Conservation (phyloP, 768 basidiomycete genomes). For the Lepiota brunneoincarnata region DNA sequence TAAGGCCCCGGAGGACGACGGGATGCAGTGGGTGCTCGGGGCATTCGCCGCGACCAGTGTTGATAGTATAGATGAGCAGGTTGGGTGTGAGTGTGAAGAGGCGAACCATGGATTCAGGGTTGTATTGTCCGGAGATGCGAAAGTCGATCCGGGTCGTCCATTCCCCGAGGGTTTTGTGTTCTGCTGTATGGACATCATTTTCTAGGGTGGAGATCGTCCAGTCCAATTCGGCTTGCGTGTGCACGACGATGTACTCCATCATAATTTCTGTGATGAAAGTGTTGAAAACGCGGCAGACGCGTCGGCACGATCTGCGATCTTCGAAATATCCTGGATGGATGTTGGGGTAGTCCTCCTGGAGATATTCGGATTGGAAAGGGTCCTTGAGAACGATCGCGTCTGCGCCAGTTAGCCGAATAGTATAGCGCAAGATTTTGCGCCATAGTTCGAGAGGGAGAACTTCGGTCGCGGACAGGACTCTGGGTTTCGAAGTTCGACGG, state of each 20-base stretch:
- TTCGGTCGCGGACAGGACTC: constrained; percentile 29
- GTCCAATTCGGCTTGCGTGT: constrained; percentile 31
- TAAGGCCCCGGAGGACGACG: constrained; percentile 31
- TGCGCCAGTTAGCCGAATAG: constrained; percentile 31
- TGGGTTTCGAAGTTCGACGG: not conserved
- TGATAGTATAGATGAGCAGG: constrained; percentile 40
- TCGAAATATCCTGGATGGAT: constrained; percentile 26
- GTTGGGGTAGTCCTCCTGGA: constrained; percentile 27
- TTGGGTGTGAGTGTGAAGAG: constrained; percentile 41
- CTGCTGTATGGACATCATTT: constrained; percentile 17
- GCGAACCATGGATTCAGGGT: constrained; percentile 26
- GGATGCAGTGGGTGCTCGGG: constrained; percentile 22
- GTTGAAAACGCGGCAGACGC: constrained; percentile 38
- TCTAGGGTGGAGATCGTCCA: constrained; percentile 33
- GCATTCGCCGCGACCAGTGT: constrained; percentile 24
- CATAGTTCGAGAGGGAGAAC: constrained; percentile 26
- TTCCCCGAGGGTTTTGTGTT: constrained; percentile 31
- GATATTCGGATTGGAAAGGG: constrained; percentile 32
- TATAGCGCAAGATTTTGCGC: constrained; percentile 33
- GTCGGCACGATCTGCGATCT: constrained; percentile 28
- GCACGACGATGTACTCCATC: constrained; percentile 38
- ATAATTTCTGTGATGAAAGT: constrained; percentile 33
- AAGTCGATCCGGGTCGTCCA: constrained; percentile 42
- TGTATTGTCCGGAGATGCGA: constrained; percentile 30
- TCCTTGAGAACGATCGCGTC: constrained; percentile 33